Conservation (phyloP, 2,329 filamentous ascomycete species). For the Alternaria ventricosa region DNA sequence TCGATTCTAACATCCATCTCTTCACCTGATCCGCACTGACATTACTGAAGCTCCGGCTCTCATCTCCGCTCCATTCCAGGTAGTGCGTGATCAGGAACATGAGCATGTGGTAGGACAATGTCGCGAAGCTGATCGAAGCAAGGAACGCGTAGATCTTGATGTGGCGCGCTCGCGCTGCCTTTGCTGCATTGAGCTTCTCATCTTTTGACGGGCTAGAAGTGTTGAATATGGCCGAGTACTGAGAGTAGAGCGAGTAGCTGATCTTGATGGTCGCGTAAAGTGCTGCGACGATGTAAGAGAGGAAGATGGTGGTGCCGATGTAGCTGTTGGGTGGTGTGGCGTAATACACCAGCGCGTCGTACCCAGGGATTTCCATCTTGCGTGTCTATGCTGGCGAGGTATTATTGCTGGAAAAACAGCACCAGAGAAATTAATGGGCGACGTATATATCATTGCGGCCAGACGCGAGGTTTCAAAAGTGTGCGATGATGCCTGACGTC, state of each 20-base stretch:
- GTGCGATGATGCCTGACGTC: conserved; percentile 35
- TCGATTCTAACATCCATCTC: conserved; percentile 37
- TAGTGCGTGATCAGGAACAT: conserved; percentile 37
- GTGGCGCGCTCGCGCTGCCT: conserved; percentile 27
- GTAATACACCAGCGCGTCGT: conserved; percentile 11
- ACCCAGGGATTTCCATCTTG: conserved; percentile 15
- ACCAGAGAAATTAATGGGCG: neutral
- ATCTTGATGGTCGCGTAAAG: conserved; percentile 31
- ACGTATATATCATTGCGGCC: neutral
- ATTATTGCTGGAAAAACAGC: neutral
- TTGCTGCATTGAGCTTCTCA: conserved; percentile 14
- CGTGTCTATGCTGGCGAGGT: neutral
- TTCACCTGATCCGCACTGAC: conserved; percentile 11
- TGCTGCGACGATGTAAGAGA: conserved; percentile 38
- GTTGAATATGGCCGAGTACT: conserved; percentile 20
- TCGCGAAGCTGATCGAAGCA: conserved; percentile 35
- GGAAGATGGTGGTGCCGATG: conserved; percentile 38
- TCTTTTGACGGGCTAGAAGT: neutral
- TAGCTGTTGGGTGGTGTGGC: conserved; percentile 38
- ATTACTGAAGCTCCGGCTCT: neutral
- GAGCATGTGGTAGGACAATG: conserved; percentile 41
- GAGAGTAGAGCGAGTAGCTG: conserved; percentile 20
- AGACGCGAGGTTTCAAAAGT: conserved; percentile 7
- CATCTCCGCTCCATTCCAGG: conserved; percentile 24
- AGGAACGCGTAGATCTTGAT: conserved; percentile 37